Evolutionary conservation across 2,329 filamentous ascomycete species (phyloP).

Genomic region (Cladobotryum protrusum): DNA sequence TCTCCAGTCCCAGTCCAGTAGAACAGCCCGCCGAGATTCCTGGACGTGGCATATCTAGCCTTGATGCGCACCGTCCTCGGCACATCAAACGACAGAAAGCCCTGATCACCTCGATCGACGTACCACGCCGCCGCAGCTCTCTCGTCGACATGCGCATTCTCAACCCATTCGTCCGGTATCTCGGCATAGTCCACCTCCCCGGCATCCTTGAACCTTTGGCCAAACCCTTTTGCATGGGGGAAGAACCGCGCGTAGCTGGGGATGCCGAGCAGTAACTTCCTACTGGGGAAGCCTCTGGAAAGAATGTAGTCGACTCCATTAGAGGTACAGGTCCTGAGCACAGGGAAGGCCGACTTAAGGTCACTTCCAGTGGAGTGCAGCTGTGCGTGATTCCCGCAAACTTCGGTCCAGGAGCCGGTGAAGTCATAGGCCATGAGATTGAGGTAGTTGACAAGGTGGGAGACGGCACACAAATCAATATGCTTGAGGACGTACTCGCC

Average conservation of each 20-base stretch:
- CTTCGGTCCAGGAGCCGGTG: conserved; percentile 54
- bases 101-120: conserved; percentile 34
- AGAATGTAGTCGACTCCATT: conserved; percentile 50
- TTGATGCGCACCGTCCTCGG: conserved; percentile 55
- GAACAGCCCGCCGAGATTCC: conserved; percentile 55
- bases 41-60: conserved; percentile 50
- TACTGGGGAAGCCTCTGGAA: conserved; percentile 45
- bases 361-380: conserved; percentile 39
- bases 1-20: conserved; percentile 64
- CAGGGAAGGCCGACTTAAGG: conserved; percentile 19
- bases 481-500: conserved; percentile 56
- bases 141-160: conserved; percentile 40
- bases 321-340: conserved; percentile 41
- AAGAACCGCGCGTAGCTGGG: conserved; percentile 60
- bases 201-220: conserved; percentile 42
- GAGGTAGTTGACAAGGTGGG: conserved; percentile 51
- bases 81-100: conserved; percentile 61
- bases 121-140: conserved; percentile 52
- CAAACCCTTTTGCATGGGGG: conserved; percentile 44
- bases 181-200: conserved; percentile 59
- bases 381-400: conserved; percentile 59
- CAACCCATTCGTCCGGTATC: conserved; percentile 46
- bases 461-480: conserved; percentile 49
- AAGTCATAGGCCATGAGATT: conserved; percentile 69
- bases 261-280: conserved; percentile 57